These are phyloP conservation scores for Sclerotinia borealis DNA, from an alignment of 2,329 filamentous ascomycete species.

Conservation along the genomic window DNA sequence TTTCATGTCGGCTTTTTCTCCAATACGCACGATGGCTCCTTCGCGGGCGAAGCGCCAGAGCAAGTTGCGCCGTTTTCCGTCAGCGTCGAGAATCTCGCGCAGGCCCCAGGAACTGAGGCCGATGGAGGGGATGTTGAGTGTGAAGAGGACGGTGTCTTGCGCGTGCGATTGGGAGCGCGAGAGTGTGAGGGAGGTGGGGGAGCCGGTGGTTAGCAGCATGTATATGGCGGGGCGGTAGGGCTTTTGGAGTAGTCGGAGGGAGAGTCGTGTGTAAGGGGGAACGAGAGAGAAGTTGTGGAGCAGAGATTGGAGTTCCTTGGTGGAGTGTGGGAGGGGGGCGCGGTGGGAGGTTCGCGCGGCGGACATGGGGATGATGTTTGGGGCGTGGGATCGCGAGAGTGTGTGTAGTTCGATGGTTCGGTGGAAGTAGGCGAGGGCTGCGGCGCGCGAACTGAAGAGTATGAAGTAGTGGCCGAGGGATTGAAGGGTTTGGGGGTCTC, in stretches of 20 bases:
- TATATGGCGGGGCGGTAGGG: slow-evolving; percentile 33
- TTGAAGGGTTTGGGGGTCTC: slow-evolving; percentile 57
- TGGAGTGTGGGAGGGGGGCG: slow-evolving; percentile 36
- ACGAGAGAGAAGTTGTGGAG: slow-evolving; percentile 45
- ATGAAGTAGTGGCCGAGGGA: slow-evolving; percentile 62
- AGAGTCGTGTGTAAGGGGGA: slow-evolving; percentile 36
- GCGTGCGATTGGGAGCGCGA: background rate
- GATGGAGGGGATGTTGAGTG: background rate
- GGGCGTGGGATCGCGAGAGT: slow-evolving; percentile 38
- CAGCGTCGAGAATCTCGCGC: slow-evolving; percentile 20
- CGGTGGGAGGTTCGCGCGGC: slow-evolving; percentile 20
- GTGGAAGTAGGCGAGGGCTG: slow-evolving; percentile 55
- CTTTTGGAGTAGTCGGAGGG: slow-evolving; percentile 31
- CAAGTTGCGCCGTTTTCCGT: slow-evolving; percentile 30
- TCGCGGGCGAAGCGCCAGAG: slow-evolving; percentile 29
- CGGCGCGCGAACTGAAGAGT: slow-evolving; percentile 55
- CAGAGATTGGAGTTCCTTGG: slow-evolving; percentile 42
- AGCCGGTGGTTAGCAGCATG: slow-evolving; percentile 34
- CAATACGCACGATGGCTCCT: slow-evolving; percentile 16
- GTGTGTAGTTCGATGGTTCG: slow-evolving; percentile 47
- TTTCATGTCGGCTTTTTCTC: background rate
- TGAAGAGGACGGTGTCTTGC: background rate
- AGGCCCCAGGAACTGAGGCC: slow-evolving; percentile 1
- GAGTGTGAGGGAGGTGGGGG: slow-evolving; percentile 22
- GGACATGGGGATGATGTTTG: slow-evolving; percentile 32